Base-by-base conservation (phyloP, 345 rosid genomes). In the Melaleuca alternifolia region DNA sequence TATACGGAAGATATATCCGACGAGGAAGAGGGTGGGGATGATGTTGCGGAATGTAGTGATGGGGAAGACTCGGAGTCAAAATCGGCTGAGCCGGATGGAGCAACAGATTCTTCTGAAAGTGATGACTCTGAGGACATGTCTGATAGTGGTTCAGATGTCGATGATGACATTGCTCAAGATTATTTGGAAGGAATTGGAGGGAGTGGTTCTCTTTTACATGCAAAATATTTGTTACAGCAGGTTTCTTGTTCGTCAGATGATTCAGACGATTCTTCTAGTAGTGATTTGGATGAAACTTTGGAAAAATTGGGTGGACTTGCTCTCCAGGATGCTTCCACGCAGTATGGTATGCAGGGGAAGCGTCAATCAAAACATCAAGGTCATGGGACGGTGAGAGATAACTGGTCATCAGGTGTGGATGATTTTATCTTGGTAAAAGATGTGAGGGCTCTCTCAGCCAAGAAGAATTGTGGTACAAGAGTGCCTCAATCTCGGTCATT, bases 161-260 rank as follows among this genome's bases (percentile, higher is more conserved):
- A 94, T 89, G 98, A 95, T 30, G 97, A 91, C 28, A 94, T 96
- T 89, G 99, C 94, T 16, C 90, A 91, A 88, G 99, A 96, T 92
- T 97, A 96, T 91, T 83, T 95, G 84, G 95, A 95, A 90, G 99
- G 99, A 87, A 92, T 97, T 87, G 99, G 99, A 85, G 99, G 98
- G 61, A 92, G 91, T 13, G 90, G 86, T 86, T 90, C 84, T 84
- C 87, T 94, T 85, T 81, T 94, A 86, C 92, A 93, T 89, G 92
- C 94, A 71, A 94, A 91, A 62, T 93, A 94, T 93, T 88, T 96
- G 92, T 92, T 91, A 41, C 90, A 89, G 85, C 85, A 91, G 86
- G 91, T 87, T 65, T 86, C 93, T 75, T 91, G 90, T 87, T 90
- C 87, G 8, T 93, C 91, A 11, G 90, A 91, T 82, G 95, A 89